phyloP scores from a whole-genome alignment of 140 eudicot species.

The Stevia rebaudiana region DNA sequence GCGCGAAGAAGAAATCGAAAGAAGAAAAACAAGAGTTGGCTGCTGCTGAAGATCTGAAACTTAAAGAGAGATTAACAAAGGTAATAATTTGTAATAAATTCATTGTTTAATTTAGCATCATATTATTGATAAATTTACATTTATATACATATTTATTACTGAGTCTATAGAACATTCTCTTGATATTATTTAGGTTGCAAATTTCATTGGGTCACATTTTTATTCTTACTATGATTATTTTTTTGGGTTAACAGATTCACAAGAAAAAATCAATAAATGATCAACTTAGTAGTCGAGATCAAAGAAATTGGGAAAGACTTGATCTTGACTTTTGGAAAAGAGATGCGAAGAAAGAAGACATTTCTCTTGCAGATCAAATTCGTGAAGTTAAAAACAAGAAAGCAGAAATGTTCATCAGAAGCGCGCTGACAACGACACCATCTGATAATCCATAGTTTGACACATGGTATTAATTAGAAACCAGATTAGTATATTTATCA shows the following conservation, averaged over 20 bases:
- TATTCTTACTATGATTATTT: constrained; percentile 3
- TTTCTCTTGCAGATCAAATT: constrained; percentile 79
- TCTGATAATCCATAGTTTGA: constrained; percentile 10
- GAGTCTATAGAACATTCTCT: too few species aligned
- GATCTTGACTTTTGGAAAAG: constrained; percentile 41
- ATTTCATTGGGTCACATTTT: too few species aligned
- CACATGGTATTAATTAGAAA: not conserved
- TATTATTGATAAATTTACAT: not conserved
- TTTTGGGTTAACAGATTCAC: constrained; percentile 38
- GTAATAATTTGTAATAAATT: constrained; percentile 26
- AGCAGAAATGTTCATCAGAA: constrained; percentile 17
- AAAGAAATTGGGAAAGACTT: constrained; percentile 58
- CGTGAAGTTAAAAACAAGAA: constrained; percentile 57
- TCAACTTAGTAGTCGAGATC: constrained; percentile 36
- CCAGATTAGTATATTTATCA: constrained; percentile 2
- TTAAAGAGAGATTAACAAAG: constrained; percentile 62
- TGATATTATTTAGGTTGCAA: too few species aligned
- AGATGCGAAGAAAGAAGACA: constrained; percentile 32
- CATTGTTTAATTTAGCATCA: not conserved
- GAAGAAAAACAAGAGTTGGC: constrained; percentile 58
- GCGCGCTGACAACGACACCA: constrained; percentile 22
- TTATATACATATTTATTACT: not conserved
- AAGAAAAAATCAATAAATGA: constrained; percentile 40
- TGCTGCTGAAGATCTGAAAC: constrained; percentile 45
- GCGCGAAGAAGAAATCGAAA: constrained; percentile 41